Base-by-base conservation (phyloP, 768 basidiomycete species). In the Amylocystis lapponica region DNA sequence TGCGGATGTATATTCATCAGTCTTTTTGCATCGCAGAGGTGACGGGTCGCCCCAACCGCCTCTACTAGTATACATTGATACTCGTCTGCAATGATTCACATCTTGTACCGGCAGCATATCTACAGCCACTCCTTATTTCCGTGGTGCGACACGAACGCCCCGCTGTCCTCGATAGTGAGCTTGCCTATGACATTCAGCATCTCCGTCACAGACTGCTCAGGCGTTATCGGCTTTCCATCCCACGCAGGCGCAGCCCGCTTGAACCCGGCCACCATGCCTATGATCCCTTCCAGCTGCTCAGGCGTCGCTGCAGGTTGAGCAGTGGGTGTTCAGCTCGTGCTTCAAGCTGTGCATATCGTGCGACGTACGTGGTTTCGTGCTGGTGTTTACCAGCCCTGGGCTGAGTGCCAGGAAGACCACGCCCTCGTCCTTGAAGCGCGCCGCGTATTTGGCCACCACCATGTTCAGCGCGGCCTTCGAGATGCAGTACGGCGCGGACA, bases 361-460 rank as follows among this genome's bases (percentile, higher is more conserved):
- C n/a, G 14, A 45, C 53, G 45, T 37, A 55, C 50, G 45, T 1
- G 48, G 45, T n/a, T 34, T 48, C 42, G 43, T 30, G 11, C 50
- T 29, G 16, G 65, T 66, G 42, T 68, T 50, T 5, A 70, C 69
- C 4, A 66, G 13, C 4, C 68, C 69, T 3, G 69, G 69, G 41
- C 61, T 63, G 40, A 70, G 42, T 4, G 63, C 52, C 11, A 70
- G 54, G 59, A 69, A 65, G 2, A 58, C 35, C 44, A 68, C 55
- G 14, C 66, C 67, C 38, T 69, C 65, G 4, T 48, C 22, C 45
- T 59, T 59, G 49, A 58, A n/a, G 29, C 52, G 33, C 6, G 48
- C 51, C 3, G 68, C 65, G 39, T 66, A 70, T 45, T 69, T 69
- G n/a, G 57, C 60, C 12, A 61, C 51, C n/a, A 57, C 64, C 59